These are phyloP conservation scores for Lipomyces mesembrius DNA, from an alignment of 805 yeast genomes.

Conservation along the genomic window DNA sequence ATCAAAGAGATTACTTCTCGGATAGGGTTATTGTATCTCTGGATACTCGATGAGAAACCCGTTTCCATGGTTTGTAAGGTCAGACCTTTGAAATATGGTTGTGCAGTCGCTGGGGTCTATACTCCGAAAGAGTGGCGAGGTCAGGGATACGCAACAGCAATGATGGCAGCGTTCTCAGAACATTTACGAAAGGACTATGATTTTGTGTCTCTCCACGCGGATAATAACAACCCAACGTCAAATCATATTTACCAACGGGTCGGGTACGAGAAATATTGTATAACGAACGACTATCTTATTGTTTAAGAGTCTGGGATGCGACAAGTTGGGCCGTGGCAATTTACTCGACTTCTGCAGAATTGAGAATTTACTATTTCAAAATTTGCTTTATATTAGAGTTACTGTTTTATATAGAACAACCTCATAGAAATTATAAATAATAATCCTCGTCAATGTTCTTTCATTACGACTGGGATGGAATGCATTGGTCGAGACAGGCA, in stretches of 20 bases:
- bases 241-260: background rate
- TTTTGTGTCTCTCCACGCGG: background rate
- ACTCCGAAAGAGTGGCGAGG: background rate
- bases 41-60: background rate
- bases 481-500: too few species aligned
- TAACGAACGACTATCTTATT: background rate
- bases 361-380: too few species aligned
- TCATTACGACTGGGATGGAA: too few species aligned
- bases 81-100: background rate
- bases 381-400: too few species aligned
- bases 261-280: background rate
- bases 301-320: background rate
- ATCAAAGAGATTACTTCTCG: background rate
- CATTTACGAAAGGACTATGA: background rate
- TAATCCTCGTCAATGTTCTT: too few species aligned
- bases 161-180: slow-evolving; percentile 1
- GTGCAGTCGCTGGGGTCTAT: background rate
- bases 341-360: background rate
- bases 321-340: background rate
- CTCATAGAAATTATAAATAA: too few species aligned
- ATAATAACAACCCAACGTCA: background rate
- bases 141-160: background rate
- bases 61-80: background rate
- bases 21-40: background rate
- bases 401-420: too few species aligned